Conservation (phyloP, 371 early-diverging fungal genomes). For the Umbelopsis sp. region DNA sequence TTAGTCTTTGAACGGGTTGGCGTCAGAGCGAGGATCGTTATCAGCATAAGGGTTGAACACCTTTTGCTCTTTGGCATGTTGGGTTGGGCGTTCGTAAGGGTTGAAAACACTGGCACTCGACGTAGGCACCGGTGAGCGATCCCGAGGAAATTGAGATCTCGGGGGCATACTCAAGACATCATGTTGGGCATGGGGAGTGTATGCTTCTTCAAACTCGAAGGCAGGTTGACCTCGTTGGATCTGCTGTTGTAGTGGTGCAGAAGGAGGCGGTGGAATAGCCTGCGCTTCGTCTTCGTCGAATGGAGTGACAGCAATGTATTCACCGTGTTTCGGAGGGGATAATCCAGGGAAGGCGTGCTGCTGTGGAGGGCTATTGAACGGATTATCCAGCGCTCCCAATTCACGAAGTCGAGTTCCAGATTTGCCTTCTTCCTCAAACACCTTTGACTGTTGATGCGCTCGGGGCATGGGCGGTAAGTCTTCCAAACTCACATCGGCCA, state of each 20-base stretch:
- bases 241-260: neutral
- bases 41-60: slow-evolving; percentile 7
- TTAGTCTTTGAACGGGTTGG: slow-evolving; percentile 1
- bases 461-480: neutral
- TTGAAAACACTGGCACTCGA: neutral
- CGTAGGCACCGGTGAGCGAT: neutral
- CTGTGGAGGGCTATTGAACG: neutral
- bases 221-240: neutral
- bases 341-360: neutral
- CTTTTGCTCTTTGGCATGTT: slow-evolving; percentile 4
- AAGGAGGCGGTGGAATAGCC: neutral
- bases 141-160: slow-evolving; percentile 1
- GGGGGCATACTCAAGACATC: slow-evolving; percentile 8
- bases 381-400: neutral
- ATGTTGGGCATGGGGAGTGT: neutral
- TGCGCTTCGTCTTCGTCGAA: neutral
- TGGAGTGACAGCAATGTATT: neutral
- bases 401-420: neutral
- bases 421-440: slow-evolving; percentile 12
- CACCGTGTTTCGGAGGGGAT: neutral
- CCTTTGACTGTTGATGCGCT: neutral
- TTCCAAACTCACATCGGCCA: slow-evolving; percentile 1
- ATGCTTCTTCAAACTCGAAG: slow-evolving; percentile 11
- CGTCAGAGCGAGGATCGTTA: neutral
- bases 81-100: neutral